phyloP scores from a whole-genome alignment of 768 basidiomycete genomes.

The Suillus brevipes region DNA sequence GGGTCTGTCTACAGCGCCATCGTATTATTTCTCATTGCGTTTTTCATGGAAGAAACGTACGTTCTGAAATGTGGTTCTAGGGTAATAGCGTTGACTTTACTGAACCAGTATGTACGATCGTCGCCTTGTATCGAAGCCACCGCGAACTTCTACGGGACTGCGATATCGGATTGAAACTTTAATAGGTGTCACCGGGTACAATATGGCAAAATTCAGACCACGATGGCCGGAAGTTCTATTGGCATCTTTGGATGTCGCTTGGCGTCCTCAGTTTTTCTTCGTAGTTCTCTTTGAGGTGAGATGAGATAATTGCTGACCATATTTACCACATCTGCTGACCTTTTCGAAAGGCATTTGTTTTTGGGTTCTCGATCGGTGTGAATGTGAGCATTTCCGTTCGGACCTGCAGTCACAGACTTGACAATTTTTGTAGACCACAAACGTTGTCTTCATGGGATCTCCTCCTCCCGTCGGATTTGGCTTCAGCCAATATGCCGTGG shows the following conservation, averaged over 20 bases:
- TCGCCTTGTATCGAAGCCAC: conserved; percentile 19
- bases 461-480: conserved; percentile 49
- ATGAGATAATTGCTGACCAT: neutral
- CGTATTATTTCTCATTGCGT: conserved; percentile 46
- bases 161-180: conserved; percentile 47
- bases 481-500: conserved; percentile 40
- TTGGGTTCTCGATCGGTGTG: conserved; percentile 51
- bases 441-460: conserved; percentile 52
- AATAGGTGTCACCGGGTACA: conserved; percentile 47
- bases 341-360: conserved; percentile 37
- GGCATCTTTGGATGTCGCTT: conserved; percentile 41
- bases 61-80: neutral
- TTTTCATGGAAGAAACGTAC: conserved; percentile 55
- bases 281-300: conserved; percentile 41
- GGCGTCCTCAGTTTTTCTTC: conserved; percentile 50
- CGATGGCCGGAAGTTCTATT: conserved; percentile 38
- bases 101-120: conserved; percentile 48
- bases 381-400: conserved; percentile 30
- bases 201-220: conserved; percentile 46
- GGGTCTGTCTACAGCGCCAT: conserved; percentile 47
- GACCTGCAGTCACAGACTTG: neutral
- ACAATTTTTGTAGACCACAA: conserved; percentile 42
- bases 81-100: neutral
- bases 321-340: neutral
- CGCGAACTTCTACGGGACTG: conserved; percentile 30